phyloP scores from a whole-genome alignment of 257 asterid species.

The Gentiana dahurica region DNA sequence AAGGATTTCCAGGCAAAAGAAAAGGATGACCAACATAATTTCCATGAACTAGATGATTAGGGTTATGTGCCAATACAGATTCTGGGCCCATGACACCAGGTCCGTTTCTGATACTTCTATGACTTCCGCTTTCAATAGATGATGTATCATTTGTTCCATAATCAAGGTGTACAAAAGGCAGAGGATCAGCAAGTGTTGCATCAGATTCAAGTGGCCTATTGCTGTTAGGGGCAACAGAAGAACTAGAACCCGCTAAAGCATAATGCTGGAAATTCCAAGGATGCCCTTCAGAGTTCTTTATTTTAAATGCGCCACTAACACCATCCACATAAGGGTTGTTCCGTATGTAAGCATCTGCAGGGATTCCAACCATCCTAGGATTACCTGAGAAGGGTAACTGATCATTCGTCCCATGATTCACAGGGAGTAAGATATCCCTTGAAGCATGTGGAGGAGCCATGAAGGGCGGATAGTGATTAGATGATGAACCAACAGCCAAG shows the following conservation, averaged over 20 bases:
- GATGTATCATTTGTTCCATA: constrained; percentile 28
- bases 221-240: constrained; percentile 31
- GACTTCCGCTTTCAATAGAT: constrained; percentile 23
- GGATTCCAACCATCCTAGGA: constrained; percentile 19
- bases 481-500: constrained; percentile 32
- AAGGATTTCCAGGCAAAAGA: constrained; percentile 50
- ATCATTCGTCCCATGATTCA: constrained; percentile 39
- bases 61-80: constrained; percentile 27
- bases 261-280: constrained; percentile 25
- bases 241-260: constrained; percentile 48
- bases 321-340: constrained; percentile 36
- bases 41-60: constrained; percentile 41
- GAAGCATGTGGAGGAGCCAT: constrained; percentile 43
- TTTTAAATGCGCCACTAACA: constrained; percentile 39
- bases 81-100: constrained; percentile 33
- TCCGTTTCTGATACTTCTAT: constrained; percentile 37
- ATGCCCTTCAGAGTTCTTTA: constrained; percentile 47
- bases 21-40: constrained; percentile 42
- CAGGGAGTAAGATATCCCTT: constrained; percentile 43
- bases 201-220: constrained; percentile 30
- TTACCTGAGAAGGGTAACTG: constrained; percentile 26
- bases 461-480: constrained; percentile 46
- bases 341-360: constrained; percentile 26
- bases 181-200: constrained; percentile 17
- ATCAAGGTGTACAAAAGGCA: constrained; percentile 20